These are phyloP conservation scores for Suillus fuscotomentosus DNA, from an alignment of 768 basidiomycete species.

Conservation along the genomic window DNA sequence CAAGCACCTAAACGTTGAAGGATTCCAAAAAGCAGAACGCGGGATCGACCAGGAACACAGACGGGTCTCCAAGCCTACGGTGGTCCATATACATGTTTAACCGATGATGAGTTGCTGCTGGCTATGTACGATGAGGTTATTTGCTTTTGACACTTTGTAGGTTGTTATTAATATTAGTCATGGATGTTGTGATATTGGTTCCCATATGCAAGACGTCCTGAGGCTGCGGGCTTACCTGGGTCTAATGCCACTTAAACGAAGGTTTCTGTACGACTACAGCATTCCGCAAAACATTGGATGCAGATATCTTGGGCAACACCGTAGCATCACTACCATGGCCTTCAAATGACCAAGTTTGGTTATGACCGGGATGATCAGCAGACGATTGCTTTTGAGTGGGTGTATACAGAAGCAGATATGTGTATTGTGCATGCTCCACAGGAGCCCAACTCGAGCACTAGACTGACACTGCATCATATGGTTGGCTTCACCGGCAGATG, in stretches of 20 bases:
- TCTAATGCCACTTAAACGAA: not conserved
- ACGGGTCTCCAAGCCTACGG: not conserved
- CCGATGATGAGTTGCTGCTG: not conserved
- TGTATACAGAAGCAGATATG: no score
- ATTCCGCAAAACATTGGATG: not conserved
- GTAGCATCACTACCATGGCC: not conserved
- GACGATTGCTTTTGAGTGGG: no score
- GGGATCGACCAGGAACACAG: not conserved
- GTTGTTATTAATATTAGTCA: not conserved
- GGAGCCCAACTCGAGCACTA: not conserved
- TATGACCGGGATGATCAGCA: no score
- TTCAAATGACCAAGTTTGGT: not conserved
- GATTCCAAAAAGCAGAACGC: not conserved
- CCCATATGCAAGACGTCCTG: not conserved
- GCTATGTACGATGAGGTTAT: not conserved
- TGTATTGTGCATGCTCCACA: not conserved
- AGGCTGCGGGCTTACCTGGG: not conserved
- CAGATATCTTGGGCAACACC: not conserved
- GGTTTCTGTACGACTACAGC: not conserved
- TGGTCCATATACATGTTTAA: not conserved
- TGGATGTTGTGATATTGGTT: not conserved
- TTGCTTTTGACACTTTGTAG: not conserved
- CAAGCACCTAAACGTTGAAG: not conserved
- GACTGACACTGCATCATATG: not conserved
- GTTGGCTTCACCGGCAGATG: not conserved